Evolutionary conservation across 176 grass and related monocot genomes (phyloP).

Genomic region (Thinopyrum elongatum): DNA sequence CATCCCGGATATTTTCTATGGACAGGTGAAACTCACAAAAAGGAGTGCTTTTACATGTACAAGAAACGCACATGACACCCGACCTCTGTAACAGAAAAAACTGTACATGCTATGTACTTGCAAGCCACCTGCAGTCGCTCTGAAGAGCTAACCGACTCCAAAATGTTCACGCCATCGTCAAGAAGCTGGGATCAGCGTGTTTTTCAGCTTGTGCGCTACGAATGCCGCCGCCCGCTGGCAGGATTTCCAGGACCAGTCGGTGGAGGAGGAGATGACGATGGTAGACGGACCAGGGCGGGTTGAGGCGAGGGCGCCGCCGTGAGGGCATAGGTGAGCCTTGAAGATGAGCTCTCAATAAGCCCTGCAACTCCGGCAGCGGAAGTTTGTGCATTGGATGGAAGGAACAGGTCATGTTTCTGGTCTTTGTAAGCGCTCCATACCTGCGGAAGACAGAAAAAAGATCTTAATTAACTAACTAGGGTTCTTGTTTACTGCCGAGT

Average conservation of each 20-base stretch:
- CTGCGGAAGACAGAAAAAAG: conserved; percentile 24
- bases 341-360: conserved; percentile 91
- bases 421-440: conserved; percentile 98
- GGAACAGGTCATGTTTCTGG: conserved; percentile 97
- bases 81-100: conserved; percentile 35
- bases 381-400: conserved; percentile 91
- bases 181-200: not conserved
- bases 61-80: conserved; percentile 33
- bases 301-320: conserved; percentile 78
- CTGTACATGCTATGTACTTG: conserved; percentile 72
- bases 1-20: conserved; percentile 32
- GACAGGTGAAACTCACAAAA: conserved; percentile 41
- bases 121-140: conserved; percentile 8
- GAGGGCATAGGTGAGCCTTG: conserved; percentile 77
- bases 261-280: conserved; percentile 44
- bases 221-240: conserved; percentile 44
- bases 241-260: conserved; percentile 43
- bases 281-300: conserved; percentile 56
- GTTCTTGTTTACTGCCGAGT: not conserved
- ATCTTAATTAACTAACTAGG: not conserved
- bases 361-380: conserved; percentile 94
- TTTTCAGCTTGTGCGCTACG: conserved; percentile 7
- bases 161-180: not conserved
- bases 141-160: conserved; percentile 4
- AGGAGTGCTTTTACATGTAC: conserved; percentile 56